These are phyloP conservation scores for Ustilago bromivora DNA, from an alignment of 1,284 basidiomycete genomes.

Conservation along the genomic window DNA sequence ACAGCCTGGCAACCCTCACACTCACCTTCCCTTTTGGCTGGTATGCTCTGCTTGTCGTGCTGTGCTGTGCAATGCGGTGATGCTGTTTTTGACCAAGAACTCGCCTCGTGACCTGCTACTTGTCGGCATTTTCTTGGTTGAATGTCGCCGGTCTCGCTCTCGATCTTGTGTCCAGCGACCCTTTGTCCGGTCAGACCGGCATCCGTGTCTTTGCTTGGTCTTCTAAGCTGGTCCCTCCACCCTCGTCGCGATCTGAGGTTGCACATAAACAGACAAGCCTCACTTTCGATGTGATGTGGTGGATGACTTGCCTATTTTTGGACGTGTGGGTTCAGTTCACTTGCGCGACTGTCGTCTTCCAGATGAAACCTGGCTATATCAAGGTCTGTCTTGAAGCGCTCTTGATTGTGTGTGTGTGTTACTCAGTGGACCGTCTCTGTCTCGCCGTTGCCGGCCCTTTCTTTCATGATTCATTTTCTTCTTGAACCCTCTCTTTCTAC, in stretches of 20 bases:
- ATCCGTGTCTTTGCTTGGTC: not conserved
- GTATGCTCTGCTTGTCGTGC: not conserved
- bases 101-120: not conserved
- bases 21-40: not conserved
- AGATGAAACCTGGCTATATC: too few species aligned
- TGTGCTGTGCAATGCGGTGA: not conserved
- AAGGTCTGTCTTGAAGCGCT: not conserved
- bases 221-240: not conserved
- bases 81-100: not conserved
- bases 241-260: not conserved
- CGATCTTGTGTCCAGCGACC: not conserved
- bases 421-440: not conserved
- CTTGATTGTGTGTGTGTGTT: not conserved
- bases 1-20: not conserved
- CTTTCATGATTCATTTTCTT: not conserved
- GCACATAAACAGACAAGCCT: not conserved
- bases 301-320: too few species aligned
- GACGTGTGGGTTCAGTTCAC: too few species aligned
- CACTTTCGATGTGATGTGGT: too few species aligned
- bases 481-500: not conserved
- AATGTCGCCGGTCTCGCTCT: not conserved
- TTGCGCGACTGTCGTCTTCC: too few species aligned
- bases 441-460: not conserved
- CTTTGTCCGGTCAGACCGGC: not conserved
- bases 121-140: conserved; percentile 6